A percentile compares a stretch with the other conserved stretches of the same genome.
Conservation (phyloP, 768 basidiomycete genomes). For the Hypsizygus marmoreus region DNA sequence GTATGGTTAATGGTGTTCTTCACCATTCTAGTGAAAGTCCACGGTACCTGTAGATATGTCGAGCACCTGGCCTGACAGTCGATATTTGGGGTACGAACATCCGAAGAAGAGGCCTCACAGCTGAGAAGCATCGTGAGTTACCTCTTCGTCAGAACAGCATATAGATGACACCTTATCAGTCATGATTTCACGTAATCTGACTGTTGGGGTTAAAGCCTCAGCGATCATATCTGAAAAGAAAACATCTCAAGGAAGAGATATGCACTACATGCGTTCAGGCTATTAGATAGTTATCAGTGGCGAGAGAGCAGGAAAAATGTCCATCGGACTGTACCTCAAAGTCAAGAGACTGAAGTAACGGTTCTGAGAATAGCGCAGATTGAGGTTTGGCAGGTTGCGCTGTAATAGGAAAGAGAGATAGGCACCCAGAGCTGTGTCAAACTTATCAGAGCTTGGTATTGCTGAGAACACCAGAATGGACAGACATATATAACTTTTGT, state of each 20-base stretch:
- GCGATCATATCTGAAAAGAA: no score
- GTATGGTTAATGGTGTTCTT: not conserved
- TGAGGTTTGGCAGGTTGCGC: not conserved
- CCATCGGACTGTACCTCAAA: not conserved
- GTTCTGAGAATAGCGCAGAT: not conserved
- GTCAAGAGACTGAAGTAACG: not conserved
- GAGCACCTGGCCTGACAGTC: not conserved
- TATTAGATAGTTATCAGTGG: not conserved
- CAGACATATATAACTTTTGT: no score
- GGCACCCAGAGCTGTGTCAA: not conserved
- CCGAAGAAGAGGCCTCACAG: not conserved
- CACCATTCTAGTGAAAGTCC: not conserved
- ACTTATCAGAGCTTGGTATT: no score
- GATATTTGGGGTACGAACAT: not conserved
- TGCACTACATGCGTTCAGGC: not conserved
- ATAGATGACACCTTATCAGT: not conserved
- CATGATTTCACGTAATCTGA: not conserved
- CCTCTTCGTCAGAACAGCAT: no score
- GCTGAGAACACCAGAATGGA: no score
- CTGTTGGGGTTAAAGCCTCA: not conserved
- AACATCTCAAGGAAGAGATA: not conserved
- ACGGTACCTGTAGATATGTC: slow-evolving; percentile 1
- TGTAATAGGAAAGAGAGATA: not conserved
- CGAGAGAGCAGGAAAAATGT: not conserved
- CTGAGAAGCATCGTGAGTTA: not conserved